phyloP scores from a whole-genome alignment of 331 rosid species.

The Erythrophleum ivorense region DNA sequence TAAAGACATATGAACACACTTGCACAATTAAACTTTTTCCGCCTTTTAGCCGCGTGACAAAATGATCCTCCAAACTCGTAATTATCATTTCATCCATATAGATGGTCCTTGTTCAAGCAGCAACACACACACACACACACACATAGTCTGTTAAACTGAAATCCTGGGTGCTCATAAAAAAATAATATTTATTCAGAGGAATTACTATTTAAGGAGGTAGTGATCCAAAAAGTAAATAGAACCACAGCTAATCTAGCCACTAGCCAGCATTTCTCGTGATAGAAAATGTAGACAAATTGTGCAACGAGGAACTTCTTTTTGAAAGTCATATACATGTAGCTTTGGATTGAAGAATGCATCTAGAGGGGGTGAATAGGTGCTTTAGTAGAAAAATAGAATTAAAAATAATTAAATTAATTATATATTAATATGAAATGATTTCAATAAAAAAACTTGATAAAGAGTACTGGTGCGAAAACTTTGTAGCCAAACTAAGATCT shows the following conservation, averaged over 20 bases:
- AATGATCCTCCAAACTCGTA: neutral
- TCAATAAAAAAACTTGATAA: too few relatives aligned
- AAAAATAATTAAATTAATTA: too few relatives aligned
- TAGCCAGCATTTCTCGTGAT: neutral
- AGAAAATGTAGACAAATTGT: neutral
- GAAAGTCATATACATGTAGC: neutral
- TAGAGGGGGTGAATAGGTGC: too few relatives aligned
- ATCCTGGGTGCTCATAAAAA: neutral
- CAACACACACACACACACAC: neutral
- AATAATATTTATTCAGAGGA: neutral
- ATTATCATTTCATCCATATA: neutral
- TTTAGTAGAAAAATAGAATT: too few relatives aligned
- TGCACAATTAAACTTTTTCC: neutral
- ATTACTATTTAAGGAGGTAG: neutral
- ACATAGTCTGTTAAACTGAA: neutral
- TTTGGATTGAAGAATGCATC: too few relatives aligned
- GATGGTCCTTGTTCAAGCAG: neutral
- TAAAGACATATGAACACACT: neutral
- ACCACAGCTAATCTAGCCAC: neutral
- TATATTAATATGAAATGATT: too few relatives aligned
- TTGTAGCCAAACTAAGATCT: too few relatives aligned
- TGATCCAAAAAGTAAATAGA: neutral
- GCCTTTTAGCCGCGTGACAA: neutral
- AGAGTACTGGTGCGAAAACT: too few relatives aligned
- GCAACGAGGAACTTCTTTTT: neutral